Evolutionary conservation across 2,329 filamentous ascomycete species (phyloP), one percentile per base, ranked within the genome.

Genomic region (Hypomyces rosellus): DNA sequence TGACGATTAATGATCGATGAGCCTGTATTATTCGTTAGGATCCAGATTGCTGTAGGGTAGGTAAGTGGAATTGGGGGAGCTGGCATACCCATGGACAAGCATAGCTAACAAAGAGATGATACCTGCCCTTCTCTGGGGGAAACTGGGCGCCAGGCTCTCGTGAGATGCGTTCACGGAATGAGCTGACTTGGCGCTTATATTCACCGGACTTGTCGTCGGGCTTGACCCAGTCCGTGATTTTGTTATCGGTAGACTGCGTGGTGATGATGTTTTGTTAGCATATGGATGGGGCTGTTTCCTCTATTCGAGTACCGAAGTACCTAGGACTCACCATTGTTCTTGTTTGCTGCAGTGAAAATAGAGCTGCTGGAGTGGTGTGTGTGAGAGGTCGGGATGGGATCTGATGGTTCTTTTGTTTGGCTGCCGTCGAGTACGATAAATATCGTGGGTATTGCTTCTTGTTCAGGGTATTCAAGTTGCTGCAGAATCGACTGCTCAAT

Each of bases 101-200:
- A 69, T 95, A 96, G 62, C 86, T 92, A 58, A 96, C 86, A 65
- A 92, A 99, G 60, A 99, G 82, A 71, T 99, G 93, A 68, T 99
- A 99, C 50, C 93, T 80, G 48, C 80, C 89, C 71, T 88, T 89
- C 71, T 97, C 92, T 1, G 89, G 80, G 5, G 89, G 87, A 60
- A 90, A 96, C 66, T 84, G 72, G 5, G 88, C 85, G 39, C 80
- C 84, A 1, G 81, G 70, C 59, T 88, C 81, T 55, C 77, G 80
- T 33, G 86, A 89, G 67, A 96, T 87, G 68, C 75, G 88, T 67
- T 86, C 81, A 52, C 93, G 84, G 72, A 97, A 97, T 49, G 82
- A 78, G 54, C 88, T 93, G 55, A 78, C 77, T 67, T 90, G 88
- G 55, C 92, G 85, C 74, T 96, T 96, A 78, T 95, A 97, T 71